These are phyloP conservation scores for Aureobasidium uvarum DNA, from an alignment of 2,329 filamentous ascomycete species.

Conservation along the genomic window DNA sequence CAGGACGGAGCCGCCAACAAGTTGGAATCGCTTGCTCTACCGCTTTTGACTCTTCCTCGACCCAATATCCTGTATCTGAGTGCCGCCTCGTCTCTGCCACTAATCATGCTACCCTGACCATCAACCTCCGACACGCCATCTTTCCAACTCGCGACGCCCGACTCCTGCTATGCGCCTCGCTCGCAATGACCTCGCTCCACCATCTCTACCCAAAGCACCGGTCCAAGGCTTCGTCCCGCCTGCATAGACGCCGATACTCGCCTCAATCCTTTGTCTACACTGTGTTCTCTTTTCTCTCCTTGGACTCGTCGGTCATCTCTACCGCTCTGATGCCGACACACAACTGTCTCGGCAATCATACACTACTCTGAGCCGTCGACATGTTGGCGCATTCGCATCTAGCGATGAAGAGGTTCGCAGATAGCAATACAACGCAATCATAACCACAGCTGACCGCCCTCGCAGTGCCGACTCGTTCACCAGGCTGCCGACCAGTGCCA, in stretches of 20 bases:
- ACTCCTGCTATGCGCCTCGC: slow-evolving; percentile 1
- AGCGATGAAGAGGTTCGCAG: slow-evolving; percentile 41
- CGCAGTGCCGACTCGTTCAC: slow-evolving; percentile 76
- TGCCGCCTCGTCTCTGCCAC: not conserved
- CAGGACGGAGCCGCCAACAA: no score
- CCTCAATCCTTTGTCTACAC: slow-evolving; percentile 30
- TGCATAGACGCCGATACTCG: slow-evolving; percentile 13
- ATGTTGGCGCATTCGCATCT: slow-evolving; percentile 18
- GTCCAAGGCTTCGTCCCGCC: not conserved
- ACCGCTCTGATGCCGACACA: slow-evolving; percentile 1
- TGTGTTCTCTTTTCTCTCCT: slow-evolving; percentile 25
- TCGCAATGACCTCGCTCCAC: slow-evolving; percentile 8
- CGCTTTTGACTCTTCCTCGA: not conserved
- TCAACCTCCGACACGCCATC: not conserved
- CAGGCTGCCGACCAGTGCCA: slow-evolving; percentile 71
- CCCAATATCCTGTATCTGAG: no score
- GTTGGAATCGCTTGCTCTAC: not conserved
- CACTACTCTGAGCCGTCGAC: not conserved
- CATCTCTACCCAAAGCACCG: slow-evolving; percentile 11
- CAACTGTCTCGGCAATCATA: not conserved
- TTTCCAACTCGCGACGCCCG: not conserved
- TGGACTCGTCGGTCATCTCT: slow-evolving; percentile 23
- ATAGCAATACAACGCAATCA: not conserved
- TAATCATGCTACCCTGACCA: not conserved
- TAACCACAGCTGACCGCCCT: not conserved